phyloP scores from a whole-genome alignment of 1,139 yeast species.

The Nakaseomyces kungkrabaensis region DNA sequence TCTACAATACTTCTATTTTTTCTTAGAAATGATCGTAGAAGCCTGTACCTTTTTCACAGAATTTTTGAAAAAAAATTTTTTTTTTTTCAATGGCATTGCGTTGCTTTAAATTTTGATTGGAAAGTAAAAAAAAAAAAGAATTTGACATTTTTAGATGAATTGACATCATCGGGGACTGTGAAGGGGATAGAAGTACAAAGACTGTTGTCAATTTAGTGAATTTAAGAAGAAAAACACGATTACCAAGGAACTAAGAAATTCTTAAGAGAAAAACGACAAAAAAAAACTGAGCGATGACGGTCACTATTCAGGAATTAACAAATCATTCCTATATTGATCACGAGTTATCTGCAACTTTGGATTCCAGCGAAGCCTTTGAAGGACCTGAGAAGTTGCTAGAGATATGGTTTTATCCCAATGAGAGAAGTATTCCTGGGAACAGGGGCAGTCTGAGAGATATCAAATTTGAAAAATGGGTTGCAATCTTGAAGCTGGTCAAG shows the following conservation, averaged over 20 bases:
- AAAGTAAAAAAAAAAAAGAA: too few relatives aligned
- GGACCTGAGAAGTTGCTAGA: conserved; percentile 95
- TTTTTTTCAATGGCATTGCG: too few relatives aligned
- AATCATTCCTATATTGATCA: conserved; percentile 58
- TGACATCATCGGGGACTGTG: too few relatives aligned
- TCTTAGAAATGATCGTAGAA: too few relatives aligned
- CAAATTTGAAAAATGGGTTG: conserved; percentile 59
- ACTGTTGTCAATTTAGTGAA: background rate
- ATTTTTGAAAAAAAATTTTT: too few relatives aligned
- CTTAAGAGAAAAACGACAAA: background rate
- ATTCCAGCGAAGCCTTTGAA: conserved; percentile 86
- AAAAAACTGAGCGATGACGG: conserved; percentile 17
- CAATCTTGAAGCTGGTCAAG: conserved; percentile 67
- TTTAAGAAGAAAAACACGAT: too few relatives aligned
- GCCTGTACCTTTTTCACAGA: too few relatives aligned
- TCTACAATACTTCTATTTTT: too few relatives aligned
- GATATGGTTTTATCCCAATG: conserved; percentile 67
- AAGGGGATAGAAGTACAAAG: too few relatives aligned
- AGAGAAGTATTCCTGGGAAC: conserved; percentile 28
- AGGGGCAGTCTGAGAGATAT: conserved; percentile 54
- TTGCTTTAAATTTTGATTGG: too few relatives aligned
- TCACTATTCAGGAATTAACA: conserved; percentile 20
- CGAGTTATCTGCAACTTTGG: conserved; percentile 67
- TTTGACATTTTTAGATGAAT: too few relatives aligned
- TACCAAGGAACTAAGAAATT: background rate